Evolutionary conservation across 148 eudicot species (phyloP), one percentile per base, ranked within the genome.

Genomic region (Fagopyrum homotropicum): DNA sequence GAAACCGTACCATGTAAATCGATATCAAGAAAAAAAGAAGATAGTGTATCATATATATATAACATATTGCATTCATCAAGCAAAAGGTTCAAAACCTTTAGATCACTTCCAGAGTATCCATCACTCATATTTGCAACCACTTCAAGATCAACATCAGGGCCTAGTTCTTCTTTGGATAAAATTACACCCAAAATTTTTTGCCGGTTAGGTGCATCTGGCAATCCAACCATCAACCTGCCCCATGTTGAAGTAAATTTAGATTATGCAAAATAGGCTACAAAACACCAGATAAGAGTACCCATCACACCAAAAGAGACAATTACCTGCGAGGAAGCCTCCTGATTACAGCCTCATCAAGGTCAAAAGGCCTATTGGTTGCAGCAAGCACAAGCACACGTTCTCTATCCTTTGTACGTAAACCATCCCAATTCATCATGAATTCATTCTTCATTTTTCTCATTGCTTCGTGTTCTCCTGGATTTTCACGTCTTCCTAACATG

Each of bases 401-500:
- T 82, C 86, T 88, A 77, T 92, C 98, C 81, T 90, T 94, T 49
- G 98, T 92, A 72, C 97, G 93, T 76, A 92, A 76, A 76, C 97
- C 97, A 85, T 94, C 98, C 97, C 97, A 94, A 75, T 94, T 91
- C 78, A 90, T 90, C 98, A 94, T 94, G 79, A 94, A 94, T 79
- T 94, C 98, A 68, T 91, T 94, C 85, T 94, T 92, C 97, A 94
- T 91, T 80, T 94, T 94, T 79, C 97, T 91, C 98, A 94, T 94
- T 48, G 97, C 97, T 84, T 94, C 98, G 74, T 94, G 97, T 77
- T 94, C 97, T 64, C 97, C 91, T 7, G 98, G 98, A 81, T 90
- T 91, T 83, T 94, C 97, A 72, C 97, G 93, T 81, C 98, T 87
- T 78, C 98, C 97, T 66, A 92, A 77, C 97, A 94, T 94, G 88